Percentiles rank a stretch among this genome's conserved stretches.
These are phyloP conservation scores for Calocera cornea DNA, from an alignment of 768 basidiomycete species.

Conservation along the genomic window DNA sequence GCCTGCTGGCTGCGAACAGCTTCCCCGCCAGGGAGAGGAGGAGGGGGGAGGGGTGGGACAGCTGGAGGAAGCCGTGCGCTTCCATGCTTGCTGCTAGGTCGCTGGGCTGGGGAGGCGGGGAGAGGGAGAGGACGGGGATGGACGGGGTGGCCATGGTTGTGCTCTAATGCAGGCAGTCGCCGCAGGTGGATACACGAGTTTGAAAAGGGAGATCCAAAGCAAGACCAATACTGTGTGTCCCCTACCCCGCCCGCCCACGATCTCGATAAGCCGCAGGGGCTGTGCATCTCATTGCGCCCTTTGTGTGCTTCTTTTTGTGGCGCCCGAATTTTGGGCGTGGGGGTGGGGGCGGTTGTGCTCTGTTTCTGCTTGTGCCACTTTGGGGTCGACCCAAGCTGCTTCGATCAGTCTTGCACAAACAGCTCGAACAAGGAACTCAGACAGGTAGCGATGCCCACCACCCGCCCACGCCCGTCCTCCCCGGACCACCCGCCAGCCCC, in stretches of 20 bases:
- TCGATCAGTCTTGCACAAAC: background rate
- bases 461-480: slow-evolving; percentile 7
- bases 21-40: background rate
- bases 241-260: background rate
- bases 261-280: background rate
- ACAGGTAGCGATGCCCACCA: slow-evolving; percentile 4
- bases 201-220: too few species aligned
- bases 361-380: background rate
- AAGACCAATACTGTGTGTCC: too few species aligned
- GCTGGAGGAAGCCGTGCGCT: slow-evolving; percentile 11
- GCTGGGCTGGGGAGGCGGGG: background rate
- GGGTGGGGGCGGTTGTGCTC: background rate
- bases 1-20: slow-evolving; percentile 10
- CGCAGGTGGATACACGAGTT: too few species aligned
- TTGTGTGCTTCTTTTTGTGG: background rate
- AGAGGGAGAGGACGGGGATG: background rate
- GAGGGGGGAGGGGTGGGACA: slow-evolving; percentile 4
- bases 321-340: background rate
- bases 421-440: background rate
- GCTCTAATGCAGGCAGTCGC: background rate
- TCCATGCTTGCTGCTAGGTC: slow-evolving; percentile 7
- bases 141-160: background rate
- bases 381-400: background rate
- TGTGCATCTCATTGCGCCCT: background rate
- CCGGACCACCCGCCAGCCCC: background rate